Conservation (phyloP, 1,284 basidiomycete species). For the Clitocybe nebularis region DNA sequence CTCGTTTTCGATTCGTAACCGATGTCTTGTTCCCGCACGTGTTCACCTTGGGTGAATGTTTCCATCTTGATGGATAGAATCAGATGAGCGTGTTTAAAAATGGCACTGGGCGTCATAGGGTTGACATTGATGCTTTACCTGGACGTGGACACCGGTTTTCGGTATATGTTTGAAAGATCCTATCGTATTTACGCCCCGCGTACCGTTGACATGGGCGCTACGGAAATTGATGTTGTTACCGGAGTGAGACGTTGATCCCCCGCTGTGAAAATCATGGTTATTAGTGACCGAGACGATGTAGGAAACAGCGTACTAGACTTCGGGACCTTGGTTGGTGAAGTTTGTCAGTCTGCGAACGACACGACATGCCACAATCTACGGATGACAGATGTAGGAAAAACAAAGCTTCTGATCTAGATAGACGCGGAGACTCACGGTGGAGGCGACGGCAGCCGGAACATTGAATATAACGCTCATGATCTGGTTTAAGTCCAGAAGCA, state of each 20-base stretch:
- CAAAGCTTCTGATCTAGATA: background rate
- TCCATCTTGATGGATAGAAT: slow-evolving; percentile 36
- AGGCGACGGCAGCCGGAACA: slow-evolving; percentile 66
- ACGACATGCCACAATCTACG: slow-evolving; percentile 62
- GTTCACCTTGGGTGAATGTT: slow-evolving; percentile 34
- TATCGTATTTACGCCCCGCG: slow-evolving; percentile 7
- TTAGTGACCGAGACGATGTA: background rate
- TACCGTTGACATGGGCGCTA: slow-evolving; percentile 15
- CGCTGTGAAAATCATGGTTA: slow-evolving; percentile 1
- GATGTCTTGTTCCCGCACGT: slow-evolving; percentile 16
- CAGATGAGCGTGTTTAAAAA: too few relatives aligned
- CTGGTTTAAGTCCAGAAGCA: slow-evolving; percentile 64
- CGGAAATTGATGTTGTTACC: slow-evolving; percentile 19
- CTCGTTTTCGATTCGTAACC: slow-evolving; percentile 19
- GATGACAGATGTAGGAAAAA: background rate
- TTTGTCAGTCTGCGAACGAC: slow-evolving; percentile 60
- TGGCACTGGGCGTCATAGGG: too few relatives aligned
- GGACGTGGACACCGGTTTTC: slow-evolving; percentile 23
- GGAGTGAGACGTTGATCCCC: slow-evolving; percentile 17
- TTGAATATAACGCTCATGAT: slow-evolving; percentile 72
- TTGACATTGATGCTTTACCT: slow-evolving; percentile 20
- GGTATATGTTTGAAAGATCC: slow-evolving; percentile 20
- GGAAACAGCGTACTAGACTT: slow-evolving; percentile 44
- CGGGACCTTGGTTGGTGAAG: slow-evolving; percentile 41
- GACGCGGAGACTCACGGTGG: slow-evolving; percentile 42